phyloP scores from a whole-genome alignment of 495 filamentous ascomycete species.

The Parmelia sp. region DNA sequence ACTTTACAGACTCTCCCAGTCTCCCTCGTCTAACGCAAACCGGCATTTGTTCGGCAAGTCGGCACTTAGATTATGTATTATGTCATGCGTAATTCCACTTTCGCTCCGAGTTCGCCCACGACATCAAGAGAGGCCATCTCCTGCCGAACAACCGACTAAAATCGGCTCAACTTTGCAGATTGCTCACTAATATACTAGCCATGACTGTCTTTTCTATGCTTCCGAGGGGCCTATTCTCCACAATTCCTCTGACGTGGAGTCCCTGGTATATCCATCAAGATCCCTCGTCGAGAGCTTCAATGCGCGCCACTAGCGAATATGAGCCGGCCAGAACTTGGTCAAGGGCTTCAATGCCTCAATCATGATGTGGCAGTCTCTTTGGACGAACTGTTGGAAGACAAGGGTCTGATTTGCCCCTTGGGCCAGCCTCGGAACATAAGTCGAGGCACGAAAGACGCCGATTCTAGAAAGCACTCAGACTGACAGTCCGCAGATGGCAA shows the following conservation, averaged over 20 bases:
- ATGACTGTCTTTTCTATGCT: constrained; percentile 1
- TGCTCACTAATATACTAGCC: not conserved
- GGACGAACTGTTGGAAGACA: not conserved
- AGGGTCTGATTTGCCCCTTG: not conserved
- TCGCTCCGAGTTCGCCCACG: not conserved
- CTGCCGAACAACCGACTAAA: constrained; percentile 2
- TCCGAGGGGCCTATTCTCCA: not conserved
- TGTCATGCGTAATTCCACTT: too few species aligned
- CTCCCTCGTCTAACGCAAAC: too few species aligned
- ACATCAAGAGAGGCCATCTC: too few species aligned
- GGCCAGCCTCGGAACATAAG: not conserved
- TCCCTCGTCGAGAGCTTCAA: constrained; percentile 3
- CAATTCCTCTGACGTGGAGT: not conserved
- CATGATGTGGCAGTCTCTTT: not conserved
- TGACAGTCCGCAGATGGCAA: not conserved
- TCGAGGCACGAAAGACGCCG: not conserved
- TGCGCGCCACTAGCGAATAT: constrained; percentile 4
- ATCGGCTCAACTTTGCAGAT: not conserved
- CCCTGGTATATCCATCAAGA: not conserved
- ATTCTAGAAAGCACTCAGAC: not conserved
- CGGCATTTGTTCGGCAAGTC: too few species aligned
- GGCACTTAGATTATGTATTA: too few species aligned
- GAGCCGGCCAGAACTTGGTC: not conserved
- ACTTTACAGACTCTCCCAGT: too few species aligned
- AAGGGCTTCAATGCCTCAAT: not conserved